Conservation (phyloP, 352 stramenopile species). For the Blastocystis sp. region DNA sequence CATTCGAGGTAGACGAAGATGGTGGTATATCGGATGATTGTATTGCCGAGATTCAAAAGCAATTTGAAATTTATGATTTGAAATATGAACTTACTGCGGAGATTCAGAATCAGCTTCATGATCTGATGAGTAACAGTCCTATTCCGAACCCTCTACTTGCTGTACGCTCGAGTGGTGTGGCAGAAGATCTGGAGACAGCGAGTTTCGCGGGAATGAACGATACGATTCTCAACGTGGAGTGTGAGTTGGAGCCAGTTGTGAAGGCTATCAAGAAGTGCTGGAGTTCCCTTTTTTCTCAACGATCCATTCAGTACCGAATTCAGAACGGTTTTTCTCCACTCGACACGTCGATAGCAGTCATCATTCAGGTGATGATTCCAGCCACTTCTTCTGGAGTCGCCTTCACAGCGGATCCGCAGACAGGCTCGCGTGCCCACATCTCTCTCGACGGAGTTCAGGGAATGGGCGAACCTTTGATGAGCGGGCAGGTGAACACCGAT, state of each 20-base stretch:
- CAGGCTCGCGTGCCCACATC: slow-evolving; percentile 40
- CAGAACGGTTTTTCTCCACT: slow-evolving; percentile 42
- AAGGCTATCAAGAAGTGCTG: slow-evolving; percentile 39
- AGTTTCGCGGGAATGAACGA: slow-evolving; percentile 60
- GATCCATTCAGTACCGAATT: slow-evolving; percentile 31
- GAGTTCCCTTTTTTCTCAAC: slow-evolving; percentile 39
- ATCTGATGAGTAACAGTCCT: not conserved
- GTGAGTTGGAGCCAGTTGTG: not conserved
- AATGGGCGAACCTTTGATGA: slow-evolving; percentile 30
- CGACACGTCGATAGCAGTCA: slow-evolving; percentile 51
- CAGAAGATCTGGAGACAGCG: slow-evolving; percentile 50
- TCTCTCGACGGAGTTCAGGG: slow-evolving; percentile 46
- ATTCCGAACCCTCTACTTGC: slow-evolving; percentile 39
- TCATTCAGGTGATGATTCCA: slow-evolving; percentile 57
- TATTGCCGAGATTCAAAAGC: not conserved
- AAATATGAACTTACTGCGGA: slow-evolving; percentile 30
- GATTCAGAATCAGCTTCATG: slow-evolving; percentile 39
- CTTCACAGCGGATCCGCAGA: slow-evolving; percentile 58
- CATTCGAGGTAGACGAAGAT: not conserved
- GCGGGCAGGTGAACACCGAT: slow-evolving; percentile 43
- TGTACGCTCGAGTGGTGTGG: slow-evolving; percentile 23
- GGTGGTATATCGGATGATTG: not conserved
- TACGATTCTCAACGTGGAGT: slow-evolving; percentile 51
- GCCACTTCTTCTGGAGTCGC: not conserved
- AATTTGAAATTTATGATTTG: slow-evolving; percentile 1